Percentiles rank a stretch among this genome's conserved stretches.
Evolutionary conservation across 2,329 filamentous ascomycete species (phyloP).

Genomic region (Ophiostoma montium): DNA sequence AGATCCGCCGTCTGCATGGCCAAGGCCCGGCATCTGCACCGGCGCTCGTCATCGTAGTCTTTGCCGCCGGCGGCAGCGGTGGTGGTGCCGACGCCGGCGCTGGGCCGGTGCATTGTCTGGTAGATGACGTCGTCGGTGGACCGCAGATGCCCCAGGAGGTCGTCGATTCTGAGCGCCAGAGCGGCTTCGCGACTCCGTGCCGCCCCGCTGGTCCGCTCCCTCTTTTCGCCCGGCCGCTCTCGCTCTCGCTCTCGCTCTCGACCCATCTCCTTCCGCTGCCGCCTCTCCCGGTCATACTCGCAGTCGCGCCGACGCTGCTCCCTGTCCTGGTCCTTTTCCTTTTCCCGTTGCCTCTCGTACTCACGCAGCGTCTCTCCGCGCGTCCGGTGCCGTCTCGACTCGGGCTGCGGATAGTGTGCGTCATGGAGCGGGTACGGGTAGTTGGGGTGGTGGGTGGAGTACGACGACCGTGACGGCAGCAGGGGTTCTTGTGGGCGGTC

Average conservation of each 20-base stretch:
- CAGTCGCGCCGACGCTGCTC: background rate
- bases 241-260: background rate
- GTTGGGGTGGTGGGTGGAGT: background rate
- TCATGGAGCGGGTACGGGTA: background rate
- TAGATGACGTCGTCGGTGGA: conserved; percentile 5
- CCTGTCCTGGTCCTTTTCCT: background rate
- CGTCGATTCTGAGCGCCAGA: conserved; percentile 1
- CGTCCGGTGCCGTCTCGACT: background rate
- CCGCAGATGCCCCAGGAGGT: conserved; percentile 5
- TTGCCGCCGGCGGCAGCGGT: too few relatives aligned
- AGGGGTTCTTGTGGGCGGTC: background rate
- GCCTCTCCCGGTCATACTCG: background rate
- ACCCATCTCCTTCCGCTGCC: background rate
- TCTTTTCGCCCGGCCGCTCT: background rate
- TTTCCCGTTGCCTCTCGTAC: background rate
- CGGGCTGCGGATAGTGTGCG: background rate
- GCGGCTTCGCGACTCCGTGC: background rate
- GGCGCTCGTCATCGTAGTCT: background rate
- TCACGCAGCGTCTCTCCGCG: background rate
- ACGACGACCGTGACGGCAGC: background rate
- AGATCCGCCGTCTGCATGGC: background rate
- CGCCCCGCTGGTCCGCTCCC: background rate
- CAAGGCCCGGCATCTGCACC: background rate
- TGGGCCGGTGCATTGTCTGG: conserved; percentile 2
- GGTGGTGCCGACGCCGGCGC: too few relatives aligned